These are phyloP conservation scores for Lophium mytilinum DNA, from an alignment of 495 filamentous ascomycete species.

Conservation along the genomic window DNA sequence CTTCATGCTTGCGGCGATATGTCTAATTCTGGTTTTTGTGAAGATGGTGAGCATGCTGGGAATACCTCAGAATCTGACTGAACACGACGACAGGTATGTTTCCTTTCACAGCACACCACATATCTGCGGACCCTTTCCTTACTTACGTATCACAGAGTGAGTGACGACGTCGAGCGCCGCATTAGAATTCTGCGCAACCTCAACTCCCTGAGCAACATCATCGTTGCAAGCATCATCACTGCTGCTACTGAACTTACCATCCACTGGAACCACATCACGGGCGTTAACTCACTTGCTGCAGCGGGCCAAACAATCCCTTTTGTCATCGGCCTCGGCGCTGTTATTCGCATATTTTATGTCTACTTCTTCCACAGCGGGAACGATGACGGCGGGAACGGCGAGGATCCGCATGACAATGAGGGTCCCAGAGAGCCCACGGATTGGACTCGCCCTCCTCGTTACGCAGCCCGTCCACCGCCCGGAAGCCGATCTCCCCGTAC, in stretches of 20 bases:
- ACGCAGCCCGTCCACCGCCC: too few species aligned
- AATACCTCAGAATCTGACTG: not conserved
- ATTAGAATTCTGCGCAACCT: conserved; percentile 14
- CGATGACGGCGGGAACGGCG: too few species aligned
- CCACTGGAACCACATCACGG: conserved; percentile 32
- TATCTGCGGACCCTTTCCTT: too few species aligned
- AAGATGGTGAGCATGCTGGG: conserved; percentile 1
- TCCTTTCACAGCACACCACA: too few species aligned
- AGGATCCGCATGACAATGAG: too few species aligned
- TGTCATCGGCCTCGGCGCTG: conserved; percentile 22
- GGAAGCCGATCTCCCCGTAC: too few species aligned
- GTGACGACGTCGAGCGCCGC: not conserved
- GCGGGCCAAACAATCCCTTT: conserved; percentile 36
- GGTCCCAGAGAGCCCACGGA: too few species aligned
- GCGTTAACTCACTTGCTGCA: conserved; percentile 23
- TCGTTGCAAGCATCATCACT: conserved; percentile 27
- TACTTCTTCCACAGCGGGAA: not conserved
- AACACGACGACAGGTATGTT: too few species aligned
- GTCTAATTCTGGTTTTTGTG: conserved; percentile 5
- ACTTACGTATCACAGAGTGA: not conserved
- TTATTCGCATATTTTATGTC: conserved; percentile 18
- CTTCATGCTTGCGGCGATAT: conserved; percentile 9
- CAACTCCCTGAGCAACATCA: conserved; percentile 26
- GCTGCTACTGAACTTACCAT: conserved; percentile 37
- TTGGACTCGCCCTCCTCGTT: too few species aligned